Evolutionary conservation across 495 filamentous ascomycete species (phyloP), one percentile per base, ranked within the genome.

Genomic region (Friedmanniomyces endolithicus): DNA sequence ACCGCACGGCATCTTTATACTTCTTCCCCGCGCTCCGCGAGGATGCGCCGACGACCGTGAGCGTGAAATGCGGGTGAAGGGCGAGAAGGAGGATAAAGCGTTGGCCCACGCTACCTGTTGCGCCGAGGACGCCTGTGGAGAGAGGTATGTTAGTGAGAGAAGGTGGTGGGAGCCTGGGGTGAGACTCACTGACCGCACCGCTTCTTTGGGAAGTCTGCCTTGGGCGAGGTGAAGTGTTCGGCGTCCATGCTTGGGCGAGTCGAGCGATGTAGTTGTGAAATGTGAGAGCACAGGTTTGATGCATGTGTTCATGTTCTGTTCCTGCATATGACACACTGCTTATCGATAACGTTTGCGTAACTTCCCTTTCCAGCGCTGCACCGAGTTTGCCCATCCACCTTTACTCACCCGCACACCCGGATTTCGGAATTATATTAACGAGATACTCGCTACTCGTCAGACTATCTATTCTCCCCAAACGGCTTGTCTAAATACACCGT

Each of bases 51-150:
- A 72, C 65, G 25, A 67, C 70, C 11, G 59, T 57, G 11, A 75
- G 64, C 9, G 66, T 64, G 48, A 72, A 68, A 55, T 72, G 68
- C 11, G 67, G 67, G 53, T 74, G 71, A 6, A 66, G 55, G 0
- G 71, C 69, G 39, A 72, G 67, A 0, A 74, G 60, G 6, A 74
- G 67, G 54, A 74, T 71, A 57, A 72, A 72, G 37, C 71, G 68
- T 40, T 71, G 72, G 24, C 70, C 71, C 0, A 74, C 69, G 14
- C 68, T 68, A 43, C 71, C 70, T 14, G 71, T 73, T 45, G 71
- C 70, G 37, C 70, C 69, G 11, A 73, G 65, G n/a, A 73, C 67
- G 27, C 68, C 68, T 73, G 44, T 31, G 55, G 23, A 20, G 43
- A 41, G 33, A 11, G 48, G 48, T 46, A 11, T 31, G 27, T 31